Evolutionary conservation across 2,329 filamentous ascomycete species (phyloP), one percentile per base, ranked within the genome.

Genomic region (Drechslerella dactyloides): DNA sequence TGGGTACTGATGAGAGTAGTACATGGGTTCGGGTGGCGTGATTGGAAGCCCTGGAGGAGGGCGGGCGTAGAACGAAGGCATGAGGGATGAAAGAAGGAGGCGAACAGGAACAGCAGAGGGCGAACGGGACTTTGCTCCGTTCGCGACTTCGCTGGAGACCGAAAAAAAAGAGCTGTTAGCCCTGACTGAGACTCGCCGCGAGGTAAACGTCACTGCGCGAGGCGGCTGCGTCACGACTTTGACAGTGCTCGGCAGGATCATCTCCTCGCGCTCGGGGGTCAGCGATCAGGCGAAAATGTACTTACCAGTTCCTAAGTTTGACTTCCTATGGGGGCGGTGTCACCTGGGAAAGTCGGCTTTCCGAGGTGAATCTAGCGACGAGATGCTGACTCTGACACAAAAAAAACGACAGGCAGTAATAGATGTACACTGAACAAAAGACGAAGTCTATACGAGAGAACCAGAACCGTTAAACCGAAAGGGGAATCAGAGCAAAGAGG

Each of bases 41-140:
- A 70, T 69, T 42, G 66, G 65, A 40, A 74, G 65, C 50, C 68
- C 68, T 33, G 68, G 68, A 37, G 68, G 68, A 44, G 68, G 61
- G 48, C 72, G 65, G 13, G 72, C 65, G 56, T 70, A 69, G 61
- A 66, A 69, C 44, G 72, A 74, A 66, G 72, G 60, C 72, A 74
- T 74, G 23, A 65, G 56, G 52, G 72, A 64, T 50, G 65, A 69
- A 52, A 65, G 72, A 46, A 69, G 65, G 60, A 70, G 65, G 35
- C 74, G 74, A 75, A 74, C 73, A 73, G 73, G 74, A 72, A 74
- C 74, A 74, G 74, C 69, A 56, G 73, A 66, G 59, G 73, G 74
- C 69, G 73, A 72, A 69, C 68, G 72, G 69, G 58, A 56, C 44
- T 33, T 37, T 52, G 40, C 57, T 66, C 66, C 62, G 60, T 72